Conservation (phyloP, 768 basidiomycete species). For the Pleurotus sapidus region DNA sequence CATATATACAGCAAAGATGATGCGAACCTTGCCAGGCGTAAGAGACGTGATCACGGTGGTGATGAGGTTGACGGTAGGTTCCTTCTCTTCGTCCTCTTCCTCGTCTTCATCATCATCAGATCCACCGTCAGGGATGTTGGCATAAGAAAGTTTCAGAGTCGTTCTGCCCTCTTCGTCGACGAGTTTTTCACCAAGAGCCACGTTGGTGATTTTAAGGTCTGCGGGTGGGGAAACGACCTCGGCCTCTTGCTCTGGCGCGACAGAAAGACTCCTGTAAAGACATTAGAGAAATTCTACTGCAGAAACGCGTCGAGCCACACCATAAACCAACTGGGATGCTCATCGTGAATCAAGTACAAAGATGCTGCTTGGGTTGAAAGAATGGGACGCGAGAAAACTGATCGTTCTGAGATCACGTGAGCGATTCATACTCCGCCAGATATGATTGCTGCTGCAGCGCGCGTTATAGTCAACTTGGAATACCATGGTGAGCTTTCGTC, state of each 20-base stretch:
- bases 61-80: slow-evolving; percentile 15
- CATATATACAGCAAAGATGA: neutral
- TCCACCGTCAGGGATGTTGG: slow-evolving; percentile 41
- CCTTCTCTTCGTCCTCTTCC: slow-evolving; percentile 21
- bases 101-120: slow-evolving; percentile 44
- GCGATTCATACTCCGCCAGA: slow-evolving; percentile 44
- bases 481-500: slow-evolving; percentile 46
- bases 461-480: slow-evolving; percentile 4
- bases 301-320: slow-evolving; percentile 39
- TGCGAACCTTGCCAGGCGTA: slow-evolving; percentile 73
- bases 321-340: slow-evolving; percentile 63
- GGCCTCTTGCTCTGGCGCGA: slow-evolving; percentile 52
- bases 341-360: slow-evolving; percentile 34
- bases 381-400: slow-evolving; percentile 8
- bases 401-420: neutral
- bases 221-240: slow-evolving; percentile 56
- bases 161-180: slow-evolving; percentile 58
- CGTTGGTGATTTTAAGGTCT: slow-evolving; percentile 80
- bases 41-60: slow-evolving; percentile 74
- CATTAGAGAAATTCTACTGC: slow-evolving; percentile 2
- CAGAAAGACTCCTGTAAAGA: slow-evolving; percentile 52
- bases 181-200: slow-evolving; percentile 74
- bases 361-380: slow-evolving; percentile 2
- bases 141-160: slow-evolving; percentile 56
- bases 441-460: slow-evolving; percentile 8